phyloP scores from a whole-genome alignment of 768 basidiomycete species.

The Rhizopogon vesiculosus region DNA sequence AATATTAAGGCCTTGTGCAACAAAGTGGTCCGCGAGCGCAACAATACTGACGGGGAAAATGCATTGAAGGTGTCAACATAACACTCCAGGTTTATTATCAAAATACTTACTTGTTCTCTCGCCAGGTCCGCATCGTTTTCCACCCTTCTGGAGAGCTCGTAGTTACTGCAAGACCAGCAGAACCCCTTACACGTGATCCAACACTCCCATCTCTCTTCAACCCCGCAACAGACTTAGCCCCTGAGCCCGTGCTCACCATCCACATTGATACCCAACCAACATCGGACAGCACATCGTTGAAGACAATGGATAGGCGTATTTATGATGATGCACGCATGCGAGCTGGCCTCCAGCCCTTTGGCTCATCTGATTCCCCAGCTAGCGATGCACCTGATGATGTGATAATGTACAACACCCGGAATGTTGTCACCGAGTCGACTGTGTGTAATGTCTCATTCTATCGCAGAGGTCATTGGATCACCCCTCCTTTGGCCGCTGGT shows the following conservation, averaged over 20 bases:
- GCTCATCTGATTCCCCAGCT: background rate
- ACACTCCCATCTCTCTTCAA: slow-evolving; percentile 31
- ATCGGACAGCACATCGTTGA: slow-evolving; percentile 49
- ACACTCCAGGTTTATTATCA: background rate
- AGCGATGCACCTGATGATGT: slow-evolving; percentile 44
- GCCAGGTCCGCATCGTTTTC: slow-evolving; percentile 51
- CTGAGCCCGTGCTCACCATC: slow-evolving; percentile 41
- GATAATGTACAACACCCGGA: slow-evolving; percentile 51
- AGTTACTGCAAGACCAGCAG: slow-evolving; percentile 28
- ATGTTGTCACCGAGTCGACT: slow-evolving; percentile 57
- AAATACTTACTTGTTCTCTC: background rate
- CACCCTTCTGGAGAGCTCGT: slow-evolving; percentile 34
- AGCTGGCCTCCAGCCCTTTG: slow-evolving; percentile 36
- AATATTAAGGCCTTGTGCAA: slow-evolving; percentile 42
- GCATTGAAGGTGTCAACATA: slow-evolving; percentile 20
- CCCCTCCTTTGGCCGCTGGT: slow-evolving; percentile 55
- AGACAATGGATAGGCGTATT: slow-evolving; percentile 59
- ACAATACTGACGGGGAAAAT: background rate
- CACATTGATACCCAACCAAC: slow-evolving; percentile 54
- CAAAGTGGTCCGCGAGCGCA: slow-evolving; percentile 32
- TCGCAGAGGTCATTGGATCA: slow-evolving; percentile 55
- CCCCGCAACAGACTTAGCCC: slow-evolving; percentile 29
- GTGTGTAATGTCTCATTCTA: slow-evolving; percentile 71
- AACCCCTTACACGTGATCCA: slow-evolving; percentile 35
- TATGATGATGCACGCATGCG: slow-evolving; percentile 66